Evolutionary conservation across 139 green algal species (phyloP), one percentile per base, ranked within the genome.

Genomic region (Edaphochlamys debaryana): DNA sequence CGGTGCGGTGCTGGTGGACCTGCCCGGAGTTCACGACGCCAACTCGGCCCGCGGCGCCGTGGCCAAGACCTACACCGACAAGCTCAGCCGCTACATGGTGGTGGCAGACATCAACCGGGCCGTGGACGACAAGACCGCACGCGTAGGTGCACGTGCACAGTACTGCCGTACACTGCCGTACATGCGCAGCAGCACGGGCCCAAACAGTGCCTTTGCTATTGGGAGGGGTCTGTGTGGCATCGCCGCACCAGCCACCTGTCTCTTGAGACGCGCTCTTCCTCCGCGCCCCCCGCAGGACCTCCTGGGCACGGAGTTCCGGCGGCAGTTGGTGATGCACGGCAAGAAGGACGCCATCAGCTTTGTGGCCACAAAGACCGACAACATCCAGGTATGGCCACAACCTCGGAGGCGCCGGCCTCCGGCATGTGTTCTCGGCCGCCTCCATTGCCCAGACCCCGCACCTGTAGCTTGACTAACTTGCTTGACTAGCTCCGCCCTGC

Each of bases 121-220:
- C n/a, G 87, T 88, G 34, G 69, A 90, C 68, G 68, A 90, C 82
- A 86, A 85, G 60, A 87, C 87, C 22, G 87, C 82, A 50, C 88
- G 88, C 41, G 68, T 75, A 40, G 0, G 68, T 54, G 45, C 86
- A 86, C 19, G 54, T 63, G 54, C 54, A 22, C 54, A 58, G n/a
- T n/a, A n/a, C n/a, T n/a, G n/a, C n/a, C n/a, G n/a, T n/a, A n/a
- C n/a, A n/a, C n/a, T n/a, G n/a, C 50, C 17, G 50, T 25, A 25
- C 20, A 58, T 20, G 20, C 17, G 17, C 50, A 15, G 50, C 50
- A 25, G 50, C 50, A 58, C n/a, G n/a, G n/a, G n/a, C n/a, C n/a
- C n/a, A n/a, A n/a, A n/a, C n/a, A n/a, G n/a, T n/a, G n/a, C n/a
- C n/a, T n/a, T n/a, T n/a, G n/a, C n/a, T n/a, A n/a, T n/a, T n/a